Base-by-base conservation (phyloP, 2,329 filamentous ascomycete genomes). In the Colletotrichum sidae region DNA sequence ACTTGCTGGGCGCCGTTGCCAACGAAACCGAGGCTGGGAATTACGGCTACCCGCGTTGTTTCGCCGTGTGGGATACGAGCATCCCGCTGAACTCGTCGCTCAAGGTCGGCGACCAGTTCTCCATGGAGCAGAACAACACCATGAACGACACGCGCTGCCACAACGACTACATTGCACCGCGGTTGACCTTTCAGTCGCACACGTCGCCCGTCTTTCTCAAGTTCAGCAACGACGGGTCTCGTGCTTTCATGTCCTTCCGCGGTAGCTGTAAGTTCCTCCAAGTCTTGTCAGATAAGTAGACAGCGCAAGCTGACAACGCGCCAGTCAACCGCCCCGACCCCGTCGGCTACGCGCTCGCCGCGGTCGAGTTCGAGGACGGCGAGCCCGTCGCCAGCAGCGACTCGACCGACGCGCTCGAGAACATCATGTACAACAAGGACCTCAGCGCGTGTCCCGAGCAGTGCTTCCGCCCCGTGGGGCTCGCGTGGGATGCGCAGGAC, bases 191-290 rank as follows among this genome's bases (percentile, higher is more conserved):
- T 70, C 78, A 79, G 55, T 86, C 91, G 1, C 92, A 94, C 72
- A 89, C 84, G 73, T 90, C 91, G 0, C 92, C 92, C 1, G 79
- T 93, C 1, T 90, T 92, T 69, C 86, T 93, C 72, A 87, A 88
- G 67, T 94, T 94, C 78, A 82, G 86, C 68, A 71, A 79, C 0
- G 77, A 82, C 45, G 86, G 86, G 41, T 84, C 82, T 11, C 83
- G 81, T 2, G 90, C 89, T 1, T 93, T 86, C 77, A 79, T 94
- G 15, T 82, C 87, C 0, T 92, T 93, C 76, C 91, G 92, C 74
- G 91, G 91, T 12, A 90, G 86, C 75, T 93, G 90, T 89, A 74
- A 76, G 79, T 77, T 45, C 8, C 3, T 33, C 8, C 4, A 12
- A 10, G 11, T 1, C 1, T 7, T 10, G n/a, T 63, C 11, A 9